These are phyloP conservation scores for Ophiostoma pallidulum DNA, from an alignment of 2,329 filamentous ascomycete genomes.

Conservation along the genomic window DNA sequence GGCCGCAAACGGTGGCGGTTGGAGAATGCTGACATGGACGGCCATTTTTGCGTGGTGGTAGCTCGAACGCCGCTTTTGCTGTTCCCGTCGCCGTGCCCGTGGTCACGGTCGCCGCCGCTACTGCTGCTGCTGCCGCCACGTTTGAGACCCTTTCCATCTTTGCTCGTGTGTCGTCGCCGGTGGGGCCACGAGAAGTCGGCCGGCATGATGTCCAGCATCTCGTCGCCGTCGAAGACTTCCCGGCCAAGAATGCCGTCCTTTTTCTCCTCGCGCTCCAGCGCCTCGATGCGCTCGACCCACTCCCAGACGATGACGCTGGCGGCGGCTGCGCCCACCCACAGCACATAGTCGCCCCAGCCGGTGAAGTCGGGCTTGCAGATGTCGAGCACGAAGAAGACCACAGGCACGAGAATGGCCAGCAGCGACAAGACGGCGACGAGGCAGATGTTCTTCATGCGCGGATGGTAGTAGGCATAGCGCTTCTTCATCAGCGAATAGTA, in stretches of 20 bases:
- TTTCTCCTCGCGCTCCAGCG: conserved; percentile 82
- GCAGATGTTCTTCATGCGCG: conserved; percentile 80
- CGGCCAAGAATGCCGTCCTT: conserved; percentile 86
- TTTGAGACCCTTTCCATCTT: conserved; percentile 25
- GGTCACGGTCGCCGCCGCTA: conserved; percentile 28
- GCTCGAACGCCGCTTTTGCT: neutral
- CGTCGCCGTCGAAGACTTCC: conserved; percentile 88
- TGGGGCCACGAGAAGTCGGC: conserved; percentile 40
- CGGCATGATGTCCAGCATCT: conserved; percentile 64
- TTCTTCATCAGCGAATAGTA: conserved; percentile 92
- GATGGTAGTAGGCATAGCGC: conserved; percentile 82
- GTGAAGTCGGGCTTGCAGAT: conserved; percentile 77
- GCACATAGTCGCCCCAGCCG: conserved; percentile 89
- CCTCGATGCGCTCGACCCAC: conserved; percentile 93
- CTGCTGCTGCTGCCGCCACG: conserved; percentile 18
- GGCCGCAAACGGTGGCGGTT: conserved; percentile 29
- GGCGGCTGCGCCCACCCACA: conserved; percentile 91
- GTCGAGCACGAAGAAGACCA: conserved; percentile 89
- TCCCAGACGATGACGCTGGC: conserved; percentile 98
- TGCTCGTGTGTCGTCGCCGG: conserved; percentile 24
- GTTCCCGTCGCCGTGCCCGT: neutral
- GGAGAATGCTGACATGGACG: conserved; percentile 28
- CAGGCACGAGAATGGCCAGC: conserved; percentile 73
- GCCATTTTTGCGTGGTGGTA: conserved; percentile 1
- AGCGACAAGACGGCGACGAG: conserved; percentile 72